These are phyloP conservation scores for Penicillium cosmopolitanum DNA, from an alignment of 495 filamentous ascomycete genomes.

Conservation along the genomic window DNA sequence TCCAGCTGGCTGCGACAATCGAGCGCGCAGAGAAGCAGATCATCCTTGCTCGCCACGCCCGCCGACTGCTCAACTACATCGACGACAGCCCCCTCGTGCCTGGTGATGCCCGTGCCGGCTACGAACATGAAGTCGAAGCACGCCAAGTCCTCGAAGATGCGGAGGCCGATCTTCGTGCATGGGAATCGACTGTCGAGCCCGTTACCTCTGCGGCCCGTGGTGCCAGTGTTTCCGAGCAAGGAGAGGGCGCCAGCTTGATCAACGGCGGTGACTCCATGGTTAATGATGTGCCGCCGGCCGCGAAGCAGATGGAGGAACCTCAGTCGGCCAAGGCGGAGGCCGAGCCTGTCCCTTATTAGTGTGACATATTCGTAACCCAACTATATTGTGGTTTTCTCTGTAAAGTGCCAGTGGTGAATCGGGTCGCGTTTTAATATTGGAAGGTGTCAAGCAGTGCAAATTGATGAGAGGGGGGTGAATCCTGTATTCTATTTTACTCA, in stretches of 20 bases:
- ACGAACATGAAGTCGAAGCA: constrained; percentile 64
- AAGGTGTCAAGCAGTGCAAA: constrained; percentile 3
- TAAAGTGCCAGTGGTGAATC: constrained; percentile 7
- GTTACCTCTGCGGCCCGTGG: constrained; percentile 13
- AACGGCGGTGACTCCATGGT: constrained; percentile 7
- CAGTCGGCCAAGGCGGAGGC: not conserved
- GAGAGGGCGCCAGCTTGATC: constrained; percentile 10
- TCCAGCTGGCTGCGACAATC: constrained; percentile 84
- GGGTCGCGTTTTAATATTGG: not conserved
- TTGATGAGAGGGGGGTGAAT: not conserved
- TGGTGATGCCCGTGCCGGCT: constrained; percentile 72
- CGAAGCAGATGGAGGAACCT: constrained; percentile 18
- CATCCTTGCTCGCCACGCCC: constrained; percentile 86
- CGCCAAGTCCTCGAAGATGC: constrained; percentile 89
- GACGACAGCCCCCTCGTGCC: constrained; percentile 91
- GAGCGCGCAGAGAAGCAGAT: constrained; percentile 97
- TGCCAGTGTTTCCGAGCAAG: not conserved
- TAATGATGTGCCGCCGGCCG: constrained; percentile 16
- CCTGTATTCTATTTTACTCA: not conserved
- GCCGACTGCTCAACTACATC: constrained; percentile 81
- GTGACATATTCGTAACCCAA: constrained; percentile 12
- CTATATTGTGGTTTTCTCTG: constrained; percentile 10
- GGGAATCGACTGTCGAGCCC: constrained; percentile 49
- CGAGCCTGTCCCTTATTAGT: constrained; percentile 5
- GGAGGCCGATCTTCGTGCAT: constrained; percentile 81